A percentile compares a stretch with the other conserved stretches of the same genome.
Evolutionary conservation across 2,329 filamentous ascomycete genomes (phyloP).

Genomic region (Neopestalotiopsis clavispora): DNA sequence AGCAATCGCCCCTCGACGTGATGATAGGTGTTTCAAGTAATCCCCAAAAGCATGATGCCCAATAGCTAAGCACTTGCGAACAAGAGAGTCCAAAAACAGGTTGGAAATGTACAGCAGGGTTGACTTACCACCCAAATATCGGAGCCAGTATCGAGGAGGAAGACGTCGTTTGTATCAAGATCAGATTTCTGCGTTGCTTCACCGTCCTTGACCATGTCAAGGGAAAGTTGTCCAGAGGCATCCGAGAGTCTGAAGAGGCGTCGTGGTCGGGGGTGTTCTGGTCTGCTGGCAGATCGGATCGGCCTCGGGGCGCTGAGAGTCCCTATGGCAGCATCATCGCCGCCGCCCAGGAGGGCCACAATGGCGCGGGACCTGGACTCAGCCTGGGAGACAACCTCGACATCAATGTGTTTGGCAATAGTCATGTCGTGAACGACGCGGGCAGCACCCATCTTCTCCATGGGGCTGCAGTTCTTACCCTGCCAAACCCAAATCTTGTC

Average conservation of each 20-base stretch:
- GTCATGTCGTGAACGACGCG: conserved; percentile 71
- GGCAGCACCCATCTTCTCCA: conserved; percentile 72
- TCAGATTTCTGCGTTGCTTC: conserved; percentile 49
- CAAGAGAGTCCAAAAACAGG: no score
- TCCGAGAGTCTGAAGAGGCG: conserved; percentile 69
- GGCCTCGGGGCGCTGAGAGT: conserved; percentile 49
- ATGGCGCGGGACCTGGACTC: conserved; percentile 58
- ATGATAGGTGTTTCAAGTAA: no score
- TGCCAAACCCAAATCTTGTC: conserved; percentile 75
- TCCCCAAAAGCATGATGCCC: no score
- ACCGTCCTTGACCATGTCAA: conserved; percentile 63
- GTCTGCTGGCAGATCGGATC: conserved; percentile 34
- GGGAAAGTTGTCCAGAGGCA: conserved; percentile 59
- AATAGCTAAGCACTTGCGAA: no score
- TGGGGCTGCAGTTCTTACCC: conserved; percentile 66
- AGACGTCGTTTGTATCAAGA: conserved; percentile 64
- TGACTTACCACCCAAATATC: conserved; percentile 58
- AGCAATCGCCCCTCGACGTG: no score
- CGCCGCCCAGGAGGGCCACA: conserved; percentile 11
- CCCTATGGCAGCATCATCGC: conserved; percentile 35
- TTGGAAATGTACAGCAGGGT: no score
- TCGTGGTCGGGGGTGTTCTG: conserved; percentile 34
- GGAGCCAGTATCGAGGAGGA: conserved; percentile 62
- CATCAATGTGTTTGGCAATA: conserved; percentile 65
- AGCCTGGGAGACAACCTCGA: conserved; percentile 67